A percentile compares a stretch with the other conserved stretches of the same genome.
These are phyloP conservation scores for Aspergillus saccharolyticus DNA, from an alignment of 495 filamentous ascomycete genomes.

Conservation along the genomic window DNA sequence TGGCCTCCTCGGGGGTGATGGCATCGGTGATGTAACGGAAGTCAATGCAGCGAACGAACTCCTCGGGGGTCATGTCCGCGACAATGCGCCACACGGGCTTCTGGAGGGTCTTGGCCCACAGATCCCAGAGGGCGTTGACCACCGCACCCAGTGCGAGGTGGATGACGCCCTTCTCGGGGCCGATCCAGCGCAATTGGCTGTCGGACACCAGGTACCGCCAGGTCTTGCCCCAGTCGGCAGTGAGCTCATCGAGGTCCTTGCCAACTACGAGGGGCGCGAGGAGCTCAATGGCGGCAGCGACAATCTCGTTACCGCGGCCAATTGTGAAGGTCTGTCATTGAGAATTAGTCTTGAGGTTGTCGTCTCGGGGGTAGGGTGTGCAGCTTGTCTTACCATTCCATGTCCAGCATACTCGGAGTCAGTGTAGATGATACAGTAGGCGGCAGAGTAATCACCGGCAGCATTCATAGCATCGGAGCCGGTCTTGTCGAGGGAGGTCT, in stretches of 20 bases:
- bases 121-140: slow-evolving; percentile 91
- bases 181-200: slow-evolving; percentile 89
- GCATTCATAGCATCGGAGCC: slow-evolving; percentile 98
- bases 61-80: slow-evolving; percentile 80
- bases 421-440: slow-evolving; percentile 88
- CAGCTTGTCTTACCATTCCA: slow-evolving; percentile 67
- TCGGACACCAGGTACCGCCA: slow-evolving; percentile 90
- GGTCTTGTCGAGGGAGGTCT: slow-evolving; percentile 91
- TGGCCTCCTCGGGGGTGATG: slow-evolving; percentile 79
- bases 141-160: slow-evolving; percentile 87
- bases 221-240: slow-evolving; percentile 77
- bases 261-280: slow-evolving; percentile 67
- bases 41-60: slow-evolving; percentile 83
- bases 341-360: slow-evolving; percentile 1
- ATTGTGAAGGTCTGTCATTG: slow-evolving; percentile 86
- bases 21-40: slow-evolving; percentile 93
- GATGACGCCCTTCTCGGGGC: slow-evolving; percentile 91
- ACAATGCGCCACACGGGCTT: slow-evolving; percentile 92
- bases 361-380: neutral
- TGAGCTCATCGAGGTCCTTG: slow-evolving; percentile 69
- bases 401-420: slow-evolving; percentile 70
- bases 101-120: slow-evolving; percentile 80
- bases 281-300: slow-evolving; percentile 77
- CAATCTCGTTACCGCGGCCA: slow-evolving; percentile 90
- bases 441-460: slow-evolving; percentile 86